Percentiles rank a stretch among this genome's conserved stretches.
phyloP scores from a whole-genome alignment of 208 protist genomes.

The Plasmodiophora brassicae region DNA sequence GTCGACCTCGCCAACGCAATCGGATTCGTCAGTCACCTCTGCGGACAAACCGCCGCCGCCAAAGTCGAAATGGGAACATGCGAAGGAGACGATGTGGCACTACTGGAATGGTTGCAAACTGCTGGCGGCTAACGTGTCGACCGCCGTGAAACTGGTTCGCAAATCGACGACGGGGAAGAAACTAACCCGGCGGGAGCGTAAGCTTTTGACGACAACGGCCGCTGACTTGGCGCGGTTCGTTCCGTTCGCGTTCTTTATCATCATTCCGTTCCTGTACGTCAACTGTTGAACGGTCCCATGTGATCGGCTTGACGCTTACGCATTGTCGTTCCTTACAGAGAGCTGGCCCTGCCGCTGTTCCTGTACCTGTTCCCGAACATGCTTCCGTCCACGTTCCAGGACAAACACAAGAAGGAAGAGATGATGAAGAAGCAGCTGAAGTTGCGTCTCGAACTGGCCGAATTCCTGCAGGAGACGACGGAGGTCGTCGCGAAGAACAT shows the following conservation, averaged over 20 bases:
- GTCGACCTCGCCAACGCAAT: background rate
- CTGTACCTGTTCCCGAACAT: conserved; percentile 92
- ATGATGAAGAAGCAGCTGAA: conserved; percentile 40
- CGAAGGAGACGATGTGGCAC: conserved; percentile 35
- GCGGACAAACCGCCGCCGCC: background rate
- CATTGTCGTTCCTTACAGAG: conserved; percentile 42
- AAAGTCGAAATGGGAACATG: background rate
- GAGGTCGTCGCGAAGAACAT: conserved; percentile 56
- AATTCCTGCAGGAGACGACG: conserved; percentile 43
- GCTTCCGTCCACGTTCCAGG: conserved; percentile 87
- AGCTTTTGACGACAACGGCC: conserved; percentile 77
- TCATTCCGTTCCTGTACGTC: conserved; percentile 79
- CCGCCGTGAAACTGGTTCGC: conserved; percentile 67
- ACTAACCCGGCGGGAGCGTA: conserved; percentile 61
- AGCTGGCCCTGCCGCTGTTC: conserved; percentile 84
- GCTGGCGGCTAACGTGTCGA: conserved; percentile 67
- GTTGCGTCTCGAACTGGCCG: conserved; percentile 25
- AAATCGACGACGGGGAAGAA: conserved; percentile 43
- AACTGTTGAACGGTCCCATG: background rate
- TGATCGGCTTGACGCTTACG: background rate
- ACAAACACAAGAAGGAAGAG: conserved; percentile 49
- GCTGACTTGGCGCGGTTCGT: conserved; percentile 86
- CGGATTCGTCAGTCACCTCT: background rate
- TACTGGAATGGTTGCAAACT: conserved; percentile 46
- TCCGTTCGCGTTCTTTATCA: conserved; percentile 90